Evolutionary conservation across 2,329 filamentous ascomycete species (phyloP), one percentile per base, ranked within the genome.

Genomic region (Penicillium psychrosexuale): DNA sequence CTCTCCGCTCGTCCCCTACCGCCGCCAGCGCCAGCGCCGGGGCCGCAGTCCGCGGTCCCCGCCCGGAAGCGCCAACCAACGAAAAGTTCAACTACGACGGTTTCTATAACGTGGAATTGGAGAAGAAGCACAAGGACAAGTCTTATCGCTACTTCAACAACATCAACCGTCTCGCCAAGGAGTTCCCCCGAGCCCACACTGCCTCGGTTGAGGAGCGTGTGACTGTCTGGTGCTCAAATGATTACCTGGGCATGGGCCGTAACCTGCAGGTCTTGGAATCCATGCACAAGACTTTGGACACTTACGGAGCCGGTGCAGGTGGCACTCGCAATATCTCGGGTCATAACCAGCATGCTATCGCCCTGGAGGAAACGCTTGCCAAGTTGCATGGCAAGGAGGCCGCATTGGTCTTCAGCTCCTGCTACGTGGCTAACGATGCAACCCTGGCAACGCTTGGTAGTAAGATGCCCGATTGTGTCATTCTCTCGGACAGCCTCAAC

Each of bases 111-210:
- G 79, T 79, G 58, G 93, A 99, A 75, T 78, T 99, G 64, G 91
- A 97, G 67, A 97, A 97, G 84, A 99, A 99, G 80, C 94, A 96
- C 83, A 92, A 96, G 82, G 94, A 99, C 82, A 97, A 97, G 80
- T 97, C 92, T 49, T 99, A 99, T 80, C 90, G 94, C 70, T 97
- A 97, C 80, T 99, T 99, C 82, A 99, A 99, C 83, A 99, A 99
- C 81, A 99, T 99, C 85, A 99, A 99, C 72, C 91, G 94, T 34
- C 82, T 99, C 58, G 94, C 94, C 63, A 90, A 94, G 78, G 91
- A 97, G 62, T 99, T 99, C 61, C 94, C 94, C 30, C 90, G 89
- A 61, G 94, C 94, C 43, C 94, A 99, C 75, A 96, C 95, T 82
- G 83, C 89, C 15, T 85, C 82, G 55, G 84, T 85, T 69, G 87